phyloP scores from a whole-genome alignment of 2,329 filamentous ascomycete genomes.

The Coleophoma crateriformis region DNA sequence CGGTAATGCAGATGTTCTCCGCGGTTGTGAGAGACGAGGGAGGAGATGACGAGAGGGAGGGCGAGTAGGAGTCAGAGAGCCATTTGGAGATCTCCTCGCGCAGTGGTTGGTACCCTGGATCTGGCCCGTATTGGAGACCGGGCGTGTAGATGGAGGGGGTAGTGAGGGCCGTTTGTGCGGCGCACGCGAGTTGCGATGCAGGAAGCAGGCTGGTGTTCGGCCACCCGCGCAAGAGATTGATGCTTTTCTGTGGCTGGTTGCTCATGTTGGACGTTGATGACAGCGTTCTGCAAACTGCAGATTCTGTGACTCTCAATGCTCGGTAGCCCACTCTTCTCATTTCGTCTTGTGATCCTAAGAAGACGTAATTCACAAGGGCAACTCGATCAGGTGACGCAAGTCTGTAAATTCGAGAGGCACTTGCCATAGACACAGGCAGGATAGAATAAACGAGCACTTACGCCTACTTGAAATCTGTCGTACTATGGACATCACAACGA shows the following conservation, averaged over 20 bases:
- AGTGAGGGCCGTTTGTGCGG: conserved; percentile 52
- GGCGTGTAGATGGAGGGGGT: conserved; percentile 52
- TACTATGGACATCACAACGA: not conserved
- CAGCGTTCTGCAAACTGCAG: too few relatives aligned
- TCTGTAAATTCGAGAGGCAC: too few relatives aligned
- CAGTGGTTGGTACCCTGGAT: conserved; percentile 67
- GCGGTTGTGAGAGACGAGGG: conserved; percentile 25
- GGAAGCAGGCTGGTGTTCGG: conserved; percentile 41
- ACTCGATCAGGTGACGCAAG: too few relatives aligned
- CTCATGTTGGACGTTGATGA: not conserved
- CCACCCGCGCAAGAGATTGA: conserved; percentile 67
- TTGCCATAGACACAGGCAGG: too few relatives aligned
- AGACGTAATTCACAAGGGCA: too few relatives aligned
- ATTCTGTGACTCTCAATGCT: too few relatives aligned
- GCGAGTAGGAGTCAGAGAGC: conserved; percentile 50
- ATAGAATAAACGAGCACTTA: too few relatives aligned
- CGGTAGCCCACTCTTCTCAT: not conserved
- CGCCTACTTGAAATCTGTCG: too few relatives aligned
- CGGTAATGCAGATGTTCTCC: conserved; percentile 71
- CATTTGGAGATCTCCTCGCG: conserved; percentile 64
- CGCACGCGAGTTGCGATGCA: conserved; percentile 22
- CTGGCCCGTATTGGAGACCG: conserved; percentile 74
- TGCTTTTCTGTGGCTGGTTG: conserved; percentile 5
- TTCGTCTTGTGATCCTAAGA: not conserved
- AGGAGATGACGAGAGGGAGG: conserved; percentile 19